A percentile compares a stretch with the other conserved stretches of the same genome.
Conservation (phyloP, 768 basidiomycete genomes). For the Tricholoma matsutake region DNA sequence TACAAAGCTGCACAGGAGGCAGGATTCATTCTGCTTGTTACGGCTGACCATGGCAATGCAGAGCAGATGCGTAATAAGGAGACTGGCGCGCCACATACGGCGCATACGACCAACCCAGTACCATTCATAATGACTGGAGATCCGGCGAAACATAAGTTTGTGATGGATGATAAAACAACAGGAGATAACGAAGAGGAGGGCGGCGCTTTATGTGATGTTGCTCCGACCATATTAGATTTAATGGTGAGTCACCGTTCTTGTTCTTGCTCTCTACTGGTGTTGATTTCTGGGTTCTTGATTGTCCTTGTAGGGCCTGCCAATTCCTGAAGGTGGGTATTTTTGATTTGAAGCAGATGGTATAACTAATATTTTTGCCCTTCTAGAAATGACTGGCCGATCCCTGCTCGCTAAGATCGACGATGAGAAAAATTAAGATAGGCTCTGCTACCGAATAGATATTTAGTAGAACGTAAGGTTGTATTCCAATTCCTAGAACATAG, state of each 20-base stretch:
- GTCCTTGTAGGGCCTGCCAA: constrained; percentile 46
- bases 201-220: constrained; percentile 86
- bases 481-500: background rate
- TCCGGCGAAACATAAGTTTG: constrained; percentile 51
- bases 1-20: constrained; percentile 82
- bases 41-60: constrained; percentile 94
- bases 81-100: constrained; percentile 86
- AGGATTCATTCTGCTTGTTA: constrained; percentile 84
- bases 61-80: constrained; percentile 88
- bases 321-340: constrained; percentile 59
- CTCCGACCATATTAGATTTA: constrained; percentile 81
- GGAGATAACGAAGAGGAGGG: constrained; percentile 51
- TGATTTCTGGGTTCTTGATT: background rate
- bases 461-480: background rate
- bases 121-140: constrained; percentile 86
- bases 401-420: constrained; percentile 33
- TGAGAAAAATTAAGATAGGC: background rate
- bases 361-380: constrained; percentile 6
- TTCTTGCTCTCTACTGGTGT: background rate
- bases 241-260: constrained; percentile 39
- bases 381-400: constrained; percentile 62
- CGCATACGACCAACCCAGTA: constrained; percentile 87
- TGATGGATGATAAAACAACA: constrained; percentile 39
- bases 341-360: constrained; percentile 1
- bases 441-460: no score